Percentiles rank a stretch among this genome's conserved stretches.
Conservation (phyloP, 768 basidiomycete species). For the Kwoniella pini region DNA sequence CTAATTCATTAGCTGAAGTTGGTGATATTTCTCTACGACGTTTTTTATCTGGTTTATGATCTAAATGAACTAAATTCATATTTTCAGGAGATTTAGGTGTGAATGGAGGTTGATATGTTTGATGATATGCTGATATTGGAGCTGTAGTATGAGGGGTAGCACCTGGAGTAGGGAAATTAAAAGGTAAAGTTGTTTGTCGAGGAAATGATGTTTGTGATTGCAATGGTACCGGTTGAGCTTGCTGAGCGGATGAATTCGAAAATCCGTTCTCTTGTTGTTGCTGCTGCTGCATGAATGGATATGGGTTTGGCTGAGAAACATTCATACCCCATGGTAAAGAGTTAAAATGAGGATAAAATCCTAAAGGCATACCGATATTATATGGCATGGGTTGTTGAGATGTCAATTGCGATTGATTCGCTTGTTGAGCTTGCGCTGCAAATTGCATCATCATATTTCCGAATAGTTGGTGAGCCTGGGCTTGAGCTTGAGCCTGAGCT, state of each 20-base stretch:
- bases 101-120: neutral
- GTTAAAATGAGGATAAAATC: neutral
- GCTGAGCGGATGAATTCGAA: too few species aligned
- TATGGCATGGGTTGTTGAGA: neutral
- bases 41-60: constrained; percentile 8
- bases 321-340: neutral
- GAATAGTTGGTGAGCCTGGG: neutral
- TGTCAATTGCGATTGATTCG: neutral
- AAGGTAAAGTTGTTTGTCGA: neutral
- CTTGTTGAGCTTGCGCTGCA: neutral
- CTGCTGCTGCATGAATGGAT: neutral
- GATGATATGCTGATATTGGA: neutral
- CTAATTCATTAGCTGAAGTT: constrained; percentile 6
- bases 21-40: constrained; percentile 8
- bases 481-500: neutral
- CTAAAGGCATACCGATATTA: neutral
- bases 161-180: constrained; percentile 10
- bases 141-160: neutral
- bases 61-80: neutral
- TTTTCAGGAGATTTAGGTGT: neutral
- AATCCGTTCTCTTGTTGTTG: too few species aligned
- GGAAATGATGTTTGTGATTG: neutral
- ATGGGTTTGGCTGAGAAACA: neutral
- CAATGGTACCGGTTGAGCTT: neutral
- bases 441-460: neutral